These are phyloP conservation scores for Trichoderma gracile DNA, from an alignment of 2,329 filamentous ascomycete genomes.

Conservation along the genomic window DNA sequence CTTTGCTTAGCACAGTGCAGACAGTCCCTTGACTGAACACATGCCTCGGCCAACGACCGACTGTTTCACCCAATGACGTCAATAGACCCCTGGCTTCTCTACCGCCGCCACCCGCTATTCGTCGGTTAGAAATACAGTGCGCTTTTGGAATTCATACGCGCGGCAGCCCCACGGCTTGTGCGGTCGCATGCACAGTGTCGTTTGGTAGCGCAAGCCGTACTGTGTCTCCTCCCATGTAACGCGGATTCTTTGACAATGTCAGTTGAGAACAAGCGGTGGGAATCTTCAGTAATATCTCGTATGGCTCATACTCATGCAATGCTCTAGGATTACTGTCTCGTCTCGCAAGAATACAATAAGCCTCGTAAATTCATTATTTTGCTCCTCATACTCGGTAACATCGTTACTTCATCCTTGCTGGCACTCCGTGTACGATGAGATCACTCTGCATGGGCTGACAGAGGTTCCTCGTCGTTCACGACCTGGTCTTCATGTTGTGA, in stretches of 20 bases:
- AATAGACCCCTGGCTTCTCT: neutral
- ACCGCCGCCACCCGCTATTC: constrained; percentile 2
- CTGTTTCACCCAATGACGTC: constrained; percentile 18
- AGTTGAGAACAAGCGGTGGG: neutral
- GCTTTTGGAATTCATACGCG: no score
- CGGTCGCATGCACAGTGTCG: neutral
- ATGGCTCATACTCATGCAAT: neutral
- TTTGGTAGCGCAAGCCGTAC: neutral
- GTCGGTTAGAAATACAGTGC: neutral
- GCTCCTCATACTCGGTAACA: no score
- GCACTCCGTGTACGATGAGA: no score
- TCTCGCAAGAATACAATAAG: neutral
- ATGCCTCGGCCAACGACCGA: constrained; percentile 25
- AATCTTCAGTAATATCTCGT: neutral
- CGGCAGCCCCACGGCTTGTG: no score
- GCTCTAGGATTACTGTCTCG: neutral
- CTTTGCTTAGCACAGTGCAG: neutral
- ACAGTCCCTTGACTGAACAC: neutral
- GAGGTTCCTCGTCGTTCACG: no score
- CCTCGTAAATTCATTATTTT: neutral
- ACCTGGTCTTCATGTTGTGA: no score
- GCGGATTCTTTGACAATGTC: no score
- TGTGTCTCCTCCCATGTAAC: neutral
- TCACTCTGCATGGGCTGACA: no score
- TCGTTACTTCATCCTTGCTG: no score